Percentiles rank a stretch among this genome's conserved stretches.
Evolutionary conservation across 352 stramenopile genomes (phyloP).

Genomic region (Elongisporangium prolatum): DNA sequence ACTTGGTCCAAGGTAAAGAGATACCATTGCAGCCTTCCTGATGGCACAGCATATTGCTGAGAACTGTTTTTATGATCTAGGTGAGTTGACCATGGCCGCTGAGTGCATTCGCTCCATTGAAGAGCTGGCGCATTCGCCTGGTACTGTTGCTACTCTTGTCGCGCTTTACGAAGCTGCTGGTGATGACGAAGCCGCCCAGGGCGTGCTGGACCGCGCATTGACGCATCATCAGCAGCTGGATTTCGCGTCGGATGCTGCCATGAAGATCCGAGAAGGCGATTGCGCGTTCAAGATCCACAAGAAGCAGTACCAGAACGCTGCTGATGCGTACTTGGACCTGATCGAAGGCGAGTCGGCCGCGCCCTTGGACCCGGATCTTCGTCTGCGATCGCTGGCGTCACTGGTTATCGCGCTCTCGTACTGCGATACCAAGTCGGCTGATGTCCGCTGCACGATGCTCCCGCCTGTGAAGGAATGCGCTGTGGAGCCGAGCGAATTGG

Average conservation of each 20-base stretch:
- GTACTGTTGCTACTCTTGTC: conserved; percentile 78
- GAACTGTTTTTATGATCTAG: not conserved
- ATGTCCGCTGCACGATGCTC: conserved; percentile 60
- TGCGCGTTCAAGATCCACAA: conserved; percentile 78
- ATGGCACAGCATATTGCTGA: not conserved
- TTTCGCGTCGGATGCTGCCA: conserved; percentile 47
- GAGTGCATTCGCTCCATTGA: conserved; percentile 60
- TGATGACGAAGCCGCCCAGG: conserved; percentile 41
- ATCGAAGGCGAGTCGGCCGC: conserved; percentile 59
- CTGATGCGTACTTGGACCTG: conserved; percentile 59
- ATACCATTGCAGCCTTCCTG: not conserved
- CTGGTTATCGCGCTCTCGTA: conserved; percentile 76
- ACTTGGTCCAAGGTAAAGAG: conserved; percentile 39
- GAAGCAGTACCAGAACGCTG: conserved; percentile 65
- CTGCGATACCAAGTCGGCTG: conserved; percentile 60
- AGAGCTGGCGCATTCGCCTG: conserved; percentile 53
- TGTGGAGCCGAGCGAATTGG: conserved; percentile 55
- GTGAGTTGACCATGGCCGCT: conserved; percentile 39
- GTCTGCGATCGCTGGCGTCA: conserved; percentile 70
- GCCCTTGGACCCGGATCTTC: conserved; percentile 58
- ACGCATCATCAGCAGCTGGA: conserved; percentile 45
- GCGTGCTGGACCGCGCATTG: conserved; percentile 47
- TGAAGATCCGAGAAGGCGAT: conserved; percentile 76
- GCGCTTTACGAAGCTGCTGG: conserved; percentile 63
- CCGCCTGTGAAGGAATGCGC: conserved; percentile 48